Evolutionary conservation across 371 early-diverging fungal genomes (phyloP), one percentile per base, ranked within the genome.

Genomic region (Mucor saturninus): DNA sequence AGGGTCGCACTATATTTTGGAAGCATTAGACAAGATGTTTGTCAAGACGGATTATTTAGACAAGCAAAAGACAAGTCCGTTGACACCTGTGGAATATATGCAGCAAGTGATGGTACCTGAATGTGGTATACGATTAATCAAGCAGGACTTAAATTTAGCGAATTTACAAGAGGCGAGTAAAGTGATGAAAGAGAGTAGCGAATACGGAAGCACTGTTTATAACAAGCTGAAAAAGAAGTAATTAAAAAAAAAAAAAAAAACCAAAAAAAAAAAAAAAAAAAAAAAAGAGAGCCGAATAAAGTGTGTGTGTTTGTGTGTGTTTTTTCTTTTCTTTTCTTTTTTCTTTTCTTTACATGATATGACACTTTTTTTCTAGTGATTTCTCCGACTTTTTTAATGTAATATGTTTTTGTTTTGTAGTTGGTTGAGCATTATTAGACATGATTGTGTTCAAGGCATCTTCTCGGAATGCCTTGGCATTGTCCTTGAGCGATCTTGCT

Each of bases 91-190:
- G 26, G 89, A 89, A 67, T 87, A 77, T 59, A 59, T 87, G 26
- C 87, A 89, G 54, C 81, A 85, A 46, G 83, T 89, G 1, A 63
- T 89, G 0, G 81, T 87, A 0, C 89, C 89, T 3, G 89, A 89
- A 63, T 71, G 76, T 2, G 86, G 80, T 0, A 26, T 81, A 13
- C 65, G 85, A 10, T 64, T 89, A 26, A 89, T 89, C 35, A 74
- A 64, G 0, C 71, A 86, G 61, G 89, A 89, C 38, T 45, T 32
- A 11, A 48, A 64, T 15, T 49, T 59, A 7, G n/a, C 26, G 3
- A 59, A 59, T 14, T 28, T 69, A n/a, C 71, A 79, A n/a, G 67
- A 75, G 11, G 82, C 87, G 1, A 68, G 55, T 26, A 29, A 52
- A 30, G 65, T 81, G 5, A 84, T 86, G 85, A 45, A 57, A 10